A percentile compares a stretch with the other conserved stretches of the same genome.
Conservation (phyloP, 495 filamentous ascomycete species). For the Staphylotrichum longicolle region DNA sequence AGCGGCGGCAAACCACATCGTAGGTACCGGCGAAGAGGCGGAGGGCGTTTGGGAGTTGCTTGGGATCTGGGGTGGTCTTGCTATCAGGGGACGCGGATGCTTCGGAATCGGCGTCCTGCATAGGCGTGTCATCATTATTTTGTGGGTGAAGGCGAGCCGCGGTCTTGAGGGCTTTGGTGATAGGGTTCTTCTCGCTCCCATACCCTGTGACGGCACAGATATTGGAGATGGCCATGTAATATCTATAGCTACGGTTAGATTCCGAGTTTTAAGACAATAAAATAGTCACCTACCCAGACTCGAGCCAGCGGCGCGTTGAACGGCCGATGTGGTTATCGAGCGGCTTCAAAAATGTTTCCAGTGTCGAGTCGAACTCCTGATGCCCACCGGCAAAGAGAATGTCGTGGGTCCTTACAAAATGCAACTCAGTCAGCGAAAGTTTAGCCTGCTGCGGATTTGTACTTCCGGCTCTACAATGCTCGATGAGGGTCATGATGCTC, state of each 20-base stretch:
- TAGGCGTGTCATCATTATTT: background rate
- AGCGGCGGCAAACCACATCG: constrained; percentile 55
- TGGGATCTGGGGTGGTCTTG: constrained; percentile 8
- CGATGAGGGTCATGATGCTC: constrained; percentile 68
- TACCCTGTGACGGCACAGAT: constrained; percentile 42
- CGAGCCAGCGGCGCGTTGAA: constrained; percentile 59
- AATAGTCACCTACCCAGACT: constrained; percentile 50
- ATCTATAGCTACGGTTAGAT: constrained; percentile 45
- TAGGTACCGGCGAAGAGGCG: constrained; percentile 36
- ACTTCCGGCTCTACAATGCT: constrained; percentile 55
- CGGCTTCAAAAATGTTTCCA: constrained; percentile 50
- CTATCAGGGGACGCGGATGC: background rate
- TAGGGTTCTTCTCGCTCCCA: constrained; percentile 41
- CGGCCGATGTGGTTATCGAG: constrained; percentile 61
- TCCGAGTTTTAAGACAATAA: constrained; percentile 19
- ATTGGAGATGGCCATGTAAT: constrained; percentile 56
- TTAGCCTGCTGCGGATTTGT: constrained; percentile 38
- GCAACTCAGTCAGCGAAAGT: constrained; percentile 36
- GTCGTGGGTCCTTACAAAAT: constrained; percentile 64
- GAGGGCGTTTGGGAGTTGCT: constrained; percentile 31
- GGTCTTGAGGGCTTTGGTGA: constrained; percentile 33
- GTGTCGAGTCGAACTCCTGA: constrained; percentile 45
- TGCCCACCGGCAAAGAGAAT: constrained; percentile 60
- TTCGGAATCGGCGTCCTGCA: constrained; percentile 19
- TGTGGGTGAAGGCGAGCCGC: too few species aligned